These are phyloP conservation scores for Jatropha curcas DNA, from an alignment of 345 rosid species.

Conservation along the genomic window DNA sequence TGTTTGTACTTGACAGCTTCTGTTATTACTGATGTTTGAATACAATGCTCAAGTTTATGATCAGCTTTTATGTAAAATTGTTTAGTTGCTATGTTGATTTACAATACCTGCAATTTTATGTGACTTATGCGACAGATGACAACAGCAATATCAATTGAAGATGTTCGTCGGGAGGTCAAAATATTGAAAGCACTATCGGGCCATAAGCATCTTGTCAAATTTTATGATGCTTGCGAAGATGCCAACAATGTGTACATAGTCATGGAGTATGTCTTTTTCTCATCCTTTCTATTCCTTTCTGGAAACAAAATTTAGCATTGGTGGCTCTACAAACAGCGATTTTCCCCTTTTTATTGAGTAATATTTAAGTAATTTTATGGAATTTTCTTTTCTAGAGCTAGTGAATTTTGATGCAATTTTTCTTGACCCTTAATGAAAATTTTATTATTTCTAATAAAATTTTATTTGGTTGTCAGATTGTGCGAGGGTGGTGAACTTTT, in stretches of 20 bases:
- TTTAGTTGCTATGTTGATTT: not conserved
- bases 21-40: not conserved
- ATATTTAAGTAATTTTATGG: not conserved
- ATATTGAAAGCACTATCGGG: constrained; percentile 78
- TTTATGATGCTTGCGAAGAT: constrained; percentile 89
- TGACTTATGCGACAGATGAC: constrained; percentile 74
- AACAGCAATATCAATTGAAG: constrained; percentile 77
- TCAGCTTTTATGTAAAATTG: constrained; percentile 2
- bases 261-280: constrained; percentile 78
- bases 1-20: not conserved
- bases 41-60: not conserved
- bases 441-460: constrained; percentile 14
- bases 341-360: not conserved
- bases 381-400: not conserved
- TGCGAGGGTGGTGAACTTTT: constrained; percentile 97
- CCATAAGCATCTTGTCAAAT: constrained; percentile 73
- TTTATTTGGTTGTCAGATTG: constrained; percentile 53
- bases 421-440: not conserved
- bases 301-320: constrained; percentile 9
- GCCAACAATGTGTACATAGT: constrained; percentile 71
- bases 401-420: not conserved
- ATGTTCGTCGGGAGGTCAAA: constrained; percentile 94
- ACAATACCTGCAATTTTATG: constrained; percentile 21
- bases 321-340: constrained; percentile 3
- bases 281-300: constrained; percentile 22